These are phyloP conservation scores for Rhizophora apiculata DNA, from an alignment of 345 rosid species.

Conservation along the genomic window DNA sequence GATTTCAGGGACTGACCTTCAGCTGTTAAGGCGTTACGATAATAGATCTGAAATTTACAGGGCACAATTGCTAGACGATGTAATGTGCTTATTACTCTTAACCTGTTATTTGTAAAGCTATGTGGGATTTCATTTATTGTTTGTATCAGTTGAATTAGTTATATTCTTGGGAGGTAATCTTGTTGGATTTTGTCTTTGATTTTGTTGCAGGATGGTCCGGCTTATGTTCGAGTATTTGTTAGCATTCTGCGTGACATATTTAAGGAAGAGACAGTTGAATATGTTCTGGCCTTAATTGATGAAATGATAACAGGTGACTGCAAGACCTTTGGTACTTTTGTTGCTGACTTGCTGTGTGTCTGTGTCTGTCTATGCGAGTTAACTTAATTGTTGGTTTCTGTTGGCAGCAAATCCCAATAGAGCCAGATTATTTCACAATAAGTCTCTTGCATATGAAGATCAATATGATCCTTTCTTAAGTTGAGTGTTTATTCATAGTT, in stretches of 20 bases:
- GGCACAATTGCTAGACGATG: constrained; percentile 89
- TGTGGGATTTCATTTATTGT: too few relatives aligned
- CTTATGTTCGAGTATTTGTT: constrained; percentile 81
- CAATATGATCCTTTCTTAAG: constrained; percentile 94
- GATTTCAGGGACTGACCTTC: constrained; percentile 80
- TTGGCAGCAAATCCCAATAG: constrained; percentile 79
- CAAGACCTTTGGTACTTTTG: too few relatives aligned
- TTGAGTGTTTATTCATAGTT: constrained; percentile 35
- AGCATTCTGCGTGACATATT: constrained; percentile 75
- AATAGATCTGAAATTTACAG: constrained; percentile 67
- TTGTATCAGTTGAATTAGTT: background rate
- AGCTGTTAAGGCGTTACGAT: constrained; percentile 82
- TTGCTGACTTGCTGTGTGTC: background rate
- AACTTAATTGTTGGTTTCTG: constrained; percentile 28
- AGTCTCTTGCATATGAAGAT: constrained; percentile 69
- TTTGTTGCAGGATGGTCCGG: constrained; percentile 82
- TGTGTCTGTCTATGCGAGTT: background rate
- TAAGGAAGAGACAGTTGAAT: constrained; percentile 96
- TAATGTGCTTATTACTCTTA: constrained; percentile 17
- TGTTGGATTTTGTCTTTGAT: constrained; percentile 1
- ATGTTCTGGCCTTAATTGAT: constrained; percentile 89
- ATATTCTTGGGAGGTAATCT: background rate
- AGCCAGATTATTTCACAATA: constrained; percentile 84
- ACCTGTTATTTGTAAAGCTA: too few relatives aligned
- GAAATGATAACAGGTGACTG: constrained; percentile 76